Conservation (phyloP, 371 early-diverging fungal species). For the Syncephalis fuscata region DNA sequence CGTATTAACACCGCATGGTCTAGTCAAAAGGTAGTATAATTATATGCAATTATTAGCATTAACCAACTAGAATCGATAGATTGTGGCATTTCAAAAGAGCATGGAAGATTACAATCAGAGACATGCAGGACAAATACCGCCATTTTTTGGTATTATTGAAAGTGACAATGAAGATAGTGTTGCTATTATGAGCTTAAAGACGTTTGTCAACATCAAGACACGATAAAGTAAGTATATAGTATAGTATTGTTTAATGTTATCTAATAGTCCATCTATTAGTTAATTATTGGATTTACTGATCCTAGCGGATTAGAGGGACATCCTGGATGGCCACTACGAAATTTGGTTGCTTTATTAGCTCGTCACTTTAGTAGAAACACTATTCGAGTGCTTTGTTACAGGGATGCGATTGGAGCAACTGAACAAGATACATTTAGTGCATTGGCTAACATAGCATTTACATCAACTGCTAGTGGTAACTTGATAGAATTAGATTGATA, state of each 20-base stretch:
- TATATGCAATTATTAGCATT: conserved; percentile 8
- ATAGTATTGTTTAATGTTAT: neutral
- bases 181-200: conserved; percentile 6
- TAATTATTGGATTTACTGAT: conserved; percentile 63
- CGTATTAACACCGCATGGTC: conserved; percentile 7
- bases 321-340: conserved; percentile 87
- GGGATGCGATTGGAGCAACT: conserved; percentile 27
- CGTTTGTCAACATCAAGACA: neutral
- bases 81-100: conserved; percentile 5
- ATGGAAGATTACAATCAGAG: conserved; percentile 9
- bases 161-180: conserved; percentile 3
- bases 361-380: conserved; percentile 18
- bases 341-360: conserved; percentile 50
- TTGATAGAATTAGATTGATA: neutral
- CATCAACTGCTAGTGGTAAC: neutral
- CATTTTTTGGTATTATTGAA: conserved; percentile 20
- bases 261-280: conserved; percentile 5
- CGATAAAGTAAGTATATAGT: too few species aligned
- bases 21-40: conserved; percentile 9
- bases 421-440: conserved; percentile 6
- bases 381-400: conserved; percentile 53
- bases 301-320: conserved; percentile 43
- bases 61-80: neutral
- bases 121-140: conserved; percentile 7
- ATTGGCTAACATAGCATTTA: neutral